These are phyloP conservation scores for Paulinella micropora DNA, from an alignment of 78 protist genomes.

Conservation along the genomic window DNA sequence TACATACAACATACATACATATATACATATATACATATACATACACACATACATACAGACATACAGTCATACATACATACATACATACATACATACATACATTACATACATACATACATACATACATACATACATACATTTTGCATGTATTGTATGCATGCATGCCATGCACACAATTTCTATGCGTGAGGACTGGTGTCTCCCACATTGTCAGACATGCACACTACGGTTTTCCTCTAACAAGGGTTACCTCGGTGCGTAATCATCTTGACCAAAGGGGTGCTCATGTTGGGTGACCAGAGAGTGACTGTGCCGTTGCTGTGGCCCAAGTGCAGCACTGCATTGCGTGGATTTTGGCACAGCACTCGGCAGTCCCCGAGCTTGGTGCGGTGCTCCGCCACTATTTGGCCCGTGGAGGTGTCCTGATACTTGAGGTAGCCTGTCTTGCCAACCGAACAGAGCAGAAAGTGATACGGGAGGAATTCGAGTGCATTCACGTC, in stretches of 20 bases:
- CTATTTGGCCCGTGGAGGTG: slow-evolving; percentile 45
- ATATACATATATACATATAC: too few species aligned
- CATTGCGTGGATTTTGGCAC: slow-evolving; percentile 65
- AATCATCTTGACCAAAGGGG: slow-evolving; percentile 59
- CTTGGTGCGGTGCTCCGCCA: slow-evolving; percentile 20
- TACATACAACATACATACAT: too few species aligned
- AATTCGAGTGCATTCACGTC: slow-evolving; percentile 48
- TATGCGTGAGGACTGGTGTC: too few species aligned
- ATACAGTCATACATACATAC: too few species aligned
- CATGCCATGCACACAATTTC: too few species aligned
- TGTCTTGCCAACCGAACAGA: slow-evolving; percentile 31
- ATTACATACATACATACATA: too few species aligned
- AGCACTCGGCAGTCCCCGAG: slow-evolving; percentile 32
- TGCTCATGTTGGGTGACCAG: slow-evolving; percentile 67
- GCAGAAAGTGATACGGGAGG: slow-evolving; percentile 81
- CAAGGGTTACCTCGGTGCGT: slow-evolving; percentile 58
- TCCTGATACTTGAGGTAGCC: slow-evolving; percentile 50
- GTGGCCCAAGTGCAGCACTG: slow-evolving; percentile 64
- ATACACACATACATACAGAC: too few species aligned
- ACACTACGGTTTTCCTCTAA: too few species aligned
- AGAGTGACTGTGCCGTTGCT: slow-evolving; percentile 61
- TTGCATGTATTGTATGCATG: too few species aligned
- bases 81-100: too few species aligned
- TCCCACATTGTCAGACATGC: too few species aligned
- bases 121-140: too few species aligned